phyloP scores from a whole-genome alignment of 345 rosid species.

The Gynandropsis gynandra region DNA sequence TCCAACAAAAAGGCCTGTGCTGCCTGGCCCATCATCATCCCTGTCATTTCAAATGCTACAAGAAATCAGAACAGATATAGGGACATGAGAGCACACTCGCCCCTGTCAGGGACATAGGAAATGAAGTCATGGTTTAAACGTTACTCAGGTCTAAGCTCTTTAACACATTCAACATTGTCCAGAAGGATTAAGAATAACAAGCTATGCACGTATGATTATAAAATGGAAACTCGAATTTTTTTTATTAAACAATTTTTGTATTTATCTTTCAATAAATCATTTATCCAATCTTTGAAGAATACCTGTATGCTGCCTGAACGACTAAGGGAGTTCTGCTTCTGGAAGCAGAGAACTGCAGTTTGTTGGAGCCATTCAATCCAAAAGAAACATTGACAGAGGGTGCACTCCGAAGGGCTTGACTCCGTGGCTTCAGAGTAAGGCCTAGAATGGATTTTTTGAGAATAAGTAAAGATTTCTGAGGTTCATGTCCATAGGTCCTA shows the following conservation, averaged over 20 bases:
- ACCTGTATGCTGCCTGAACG: slow-evolving; percentile 73
- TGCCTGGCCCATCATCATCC: slow-evolving; percentile 53
- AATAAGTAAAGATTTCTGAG: too few relatives aligned
- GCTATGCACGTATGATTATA: background rate
- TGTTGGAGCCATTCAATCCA: slow-evolving; percentile 29
- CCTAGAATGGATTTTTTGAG: slow-evolving; percentile 26
- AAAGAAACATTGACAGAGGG: slow-evolving; percentile 42
- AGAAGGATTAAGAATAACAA: slow-evolving; percentile 3
- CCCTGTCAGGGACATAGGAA: background rate
- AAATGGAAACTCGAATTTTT: too few relatives aligned
- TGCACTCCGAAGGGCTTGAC: slow-evolving; percentile 18
- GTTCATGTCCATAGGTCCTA: too few relatives aligned
- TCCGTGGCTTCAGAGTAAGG: slow-evolving; percentile 32
- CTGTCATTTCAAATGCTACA: slow-evolving; percentile 32
- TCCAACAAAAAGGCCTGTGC: slow-evolving; percentile 63
- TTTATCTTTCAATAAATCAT: too few relatives aligned
- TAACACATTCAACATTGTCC: background rate
- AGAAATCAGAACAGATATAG: slow-evolving; percentile 3
- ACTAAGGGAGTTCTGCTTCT: slow-evolving; percentile 39
- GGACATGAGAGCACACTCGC: background rate
- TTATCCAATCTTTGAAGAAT: background rate
- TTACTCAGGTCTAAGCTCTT: background rate
- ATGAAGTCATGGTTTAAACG: background rate
- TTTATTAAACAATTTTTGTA: too few relatives aligned
- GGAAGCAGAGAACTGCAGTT: slow-evolving; percentile 35